phyloP scores from a whole-genome alignment of 2,329 filamentous ascomycete genomes.

The Fusarium aywerte region DNA sequence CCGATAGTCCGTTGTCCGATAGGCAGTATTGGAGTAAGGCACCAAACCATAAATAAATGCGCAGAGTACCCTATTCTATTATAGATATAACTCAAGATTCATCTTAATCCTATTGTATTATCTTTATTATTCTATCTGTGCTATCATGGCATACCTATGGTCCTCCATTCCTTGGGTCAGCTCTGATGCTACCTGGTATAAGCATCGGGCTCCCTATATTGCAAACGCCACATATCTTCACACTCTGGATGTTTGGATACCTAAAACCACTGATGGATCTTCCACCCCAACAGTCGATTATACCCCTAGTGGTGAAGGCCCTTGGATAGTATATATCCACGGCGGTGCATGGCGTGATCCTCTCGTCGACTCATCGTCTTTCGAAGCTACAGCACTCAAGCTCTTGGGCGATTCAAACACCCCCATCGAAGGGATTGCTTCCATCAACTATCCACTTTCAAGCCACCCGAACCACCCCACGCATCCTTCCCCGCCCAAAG shows the following conservation, averaged over 20 bases:
- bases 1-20: too few species aligned
- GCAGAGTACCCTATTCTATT: too few species aligned
- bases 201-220: background rate
- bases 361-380: constrained; percentile 4
- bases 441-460: constrained; percentile 5
- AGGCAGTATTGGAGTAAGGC: too few species aligned
- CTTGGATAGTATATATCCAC: constrained; percentile 7
- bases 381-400: background rate
- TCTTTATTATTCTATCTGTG: background rate
- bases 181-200: background rate
- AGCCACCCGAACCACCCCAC: constrained; percentile 5
- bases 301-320: background rate
- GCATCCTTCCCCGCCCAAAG: background rate
- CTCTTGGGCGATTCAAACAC: background rate
- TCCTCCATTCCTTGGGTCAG: background rate
- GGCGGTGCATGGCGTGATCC: constrained; percentile 17
- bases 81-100: too few species aligned
- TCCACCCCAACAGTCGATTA: background rate
- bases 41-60: too few species aligned
- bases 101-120: too few species aligned
- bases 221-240: background rate
- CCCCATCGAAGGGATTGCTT: background rate
- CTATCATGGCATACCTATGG: background rate
- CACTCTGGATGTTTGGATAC: background rate
- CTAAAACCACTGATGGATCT: accelerated